phyloP scores from a whole-genome alignment of 2,329 filamentous ascomycete genomes.

The Eutypella sp. region DNA sequence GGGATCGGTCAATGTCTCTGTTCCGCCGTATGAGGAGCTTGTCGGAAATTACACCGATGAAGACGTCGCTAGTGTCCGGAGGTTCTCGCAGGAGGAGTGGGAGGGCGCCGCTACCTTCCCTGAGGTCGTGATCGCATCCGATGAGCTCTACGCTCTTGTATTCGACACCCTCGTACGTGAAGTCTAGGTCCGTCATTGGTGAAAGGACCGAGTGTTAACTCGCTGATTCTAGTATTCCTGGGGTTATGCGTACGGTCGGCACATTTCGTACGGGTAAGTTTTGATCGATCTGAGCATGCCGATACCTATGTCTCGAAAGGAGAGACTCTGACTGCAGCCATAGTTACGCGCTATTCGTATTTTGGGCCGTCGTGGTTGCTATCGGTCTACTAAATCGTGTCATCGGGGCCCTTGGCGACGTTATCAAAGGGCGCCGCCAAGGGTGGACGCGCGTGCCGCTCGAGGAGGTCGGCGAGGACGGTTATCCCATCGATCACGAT shows the following conservation, averaged over 20 bases:
- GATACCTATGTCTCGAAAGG: no score
- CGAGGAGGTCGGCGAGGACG: constrained; percentile 1
- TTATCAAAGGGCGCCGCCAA: background rate
- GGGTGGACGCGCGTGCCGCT: constrained; percentile 4
- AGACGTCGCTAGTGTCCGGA: constrained; percentile 25
- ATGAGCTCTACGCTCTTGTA: constrained; percentile 29
- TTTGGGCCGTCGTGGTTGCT: constrained; percentile 35
- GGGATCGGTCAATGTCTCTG: constrained; percentile 12
- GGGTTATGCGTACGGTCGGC: constrained; percentile 29
- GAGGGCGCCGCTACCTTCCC: constrained; percentile 9
- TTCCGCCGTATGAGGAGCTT: constrained; percentile 30
- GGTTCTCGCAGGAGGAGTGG: constrained; percentile 25
- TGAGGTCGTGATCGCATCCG: constrained; percentile 30
- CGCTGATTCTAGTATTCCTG: constrained; percentile 25
- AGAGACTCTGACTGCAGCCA: background rate
- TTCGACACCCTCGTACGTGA: constrained; percentile 33
- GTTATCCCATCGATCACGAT: background rate
- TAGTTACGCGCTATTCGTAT: constrained; percentile 32
- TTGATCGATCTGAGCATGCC: background rate
- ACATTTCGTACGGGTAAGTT: constrained; percentile 33
- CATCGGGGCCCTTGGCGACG: constrained; percentile 1
- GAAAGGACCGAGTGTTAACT: constrained; percentile 1
- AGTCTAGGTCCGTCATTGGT: background rate
- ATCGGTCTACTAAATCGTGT: constrained; percentile 31
- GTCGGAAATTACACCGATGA: constrained; percentile 30